Evolutionary conservation across 495 filamentous ascomycete genomes (phyloP).

Genomic region (Apodospora peruviana): DNA sequence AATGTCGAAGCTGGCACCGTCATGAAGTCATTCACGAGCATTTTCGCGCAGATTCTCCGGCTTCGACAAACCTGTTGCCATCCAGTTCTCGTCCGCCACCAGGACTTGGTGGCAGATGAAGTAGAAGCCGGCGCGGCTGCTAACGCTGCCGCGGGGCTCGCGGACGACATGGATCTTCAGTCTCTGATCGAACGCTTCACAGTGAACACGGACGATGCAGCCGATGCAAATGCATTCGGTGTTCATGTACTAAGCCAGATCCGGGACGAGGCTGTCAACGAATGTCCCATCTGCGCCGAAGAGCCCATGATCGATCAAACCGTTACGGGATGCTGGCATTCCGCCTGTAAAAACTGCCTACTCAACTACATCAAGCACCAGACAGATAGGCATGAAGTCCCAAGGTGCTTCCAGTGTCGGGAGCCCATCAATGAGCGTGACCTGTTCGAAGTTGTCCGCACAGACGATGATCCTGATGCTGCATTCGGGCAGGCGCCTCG

Average conservation of each 20-base stretch:
- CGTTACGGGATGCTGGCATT: conserved; percentile 95
- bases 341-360: conserved; percentile 88
- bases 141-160: conserved; percentile 71
- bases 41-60: conserved; percentile 93
- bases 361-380: conserved; percentile 83
- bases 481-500: conserved; percentile 44
- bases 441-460: conserved; percentile 78
- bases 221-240: conserved; percentile 66
- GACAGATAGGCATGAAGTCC: conserved; percentile 63
- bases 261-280: conserved; percentile 75
- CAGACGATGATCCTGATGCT: conserved; percentile 39
- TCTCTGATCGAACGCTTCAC: conserved; percentile 80
- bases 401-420: conserved; percentile 85
- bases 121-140: conserved; percentile 75
- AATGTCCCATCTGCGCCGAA: conserved; percentile 92
- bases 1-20: conserved; percentile 89
- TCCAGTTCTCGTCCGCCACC: conserved; percentile 80
- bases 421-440: conserved; percentile 70
- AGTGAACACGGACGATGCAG: conserved; percentile 57
- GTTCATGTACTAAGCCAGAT: conserved; percentile 86
- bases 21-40: conserved; percentile 88
- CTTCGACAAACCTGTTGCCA: conserved; percentile 95
- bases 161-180: conserved; percentile 94
- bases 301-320: conserved; percentile 91
- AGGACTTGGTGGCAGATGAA: conserved; percentile 79